Evolutionary conservation across 2,329 filamentous ascomycete genomes (phyloP), one percentile per base, ranked within the genome.

Genomic region (Xylariomycetidae sp.): DNA sequence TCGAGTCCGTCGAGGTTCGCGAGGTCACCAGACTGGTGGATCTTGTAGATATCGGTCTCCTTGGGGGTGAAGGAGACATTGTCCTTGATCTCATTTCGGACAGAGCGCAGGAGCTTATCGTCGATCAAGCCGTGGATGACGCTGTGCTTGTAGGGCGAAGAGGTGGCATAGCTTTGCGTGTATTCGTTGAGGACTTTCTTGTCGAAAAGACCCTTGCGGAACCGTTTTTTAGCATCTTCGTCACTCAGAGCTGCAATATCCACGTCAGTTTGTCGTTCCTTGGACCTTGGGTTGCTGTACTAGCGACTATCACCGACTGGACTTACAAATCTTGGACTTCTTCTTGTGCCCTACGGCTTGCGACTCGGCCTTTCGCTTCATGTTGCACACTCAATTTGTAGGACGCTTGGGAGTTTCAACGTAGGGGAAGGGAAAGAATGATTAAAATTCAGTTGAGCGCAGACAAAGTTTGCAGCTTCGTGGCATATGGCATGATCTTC

Each of bases 11-110:
- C 90, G 38, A 98, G 78, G 63, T 98, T 98, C 29, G 92, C 92
- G 20, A 98, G 74, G 59, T 98, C 92, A 46, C 92, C 92, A 4
- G 90, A 96, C 68, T 98, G 92, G 72, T 95, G 89, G 56, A 98
- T 96, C 64, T 93, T 95, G 75, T 98, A 98, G 51, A 98, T 98
- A 60, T 98, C 92, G 29, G 92, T 98, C 63, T 98, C 92, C 62
- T 98, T 98, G 50, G 89, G 89, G 10, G 92, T 95, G 66, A 98
- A 98, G 47, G 85, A 81, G 47, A 98, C 85, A 56, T 95, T 89
- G 48, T 83, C 73, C 60, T 82, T 82, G 60, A 96, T 90, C 65
- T 98, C 92, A 53, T 74, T 66, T 56, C 92, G 88, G 39, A 98
- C 92, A 35, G 76, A 72, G 52, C 89, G 89, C 29, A 98, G 76